Percentiles rank a stretch among this genome's conserved stretches.
Conservation (phyloP, 495 filamentous ascomycete species). For the Daldinia caldariorum region DNA sequence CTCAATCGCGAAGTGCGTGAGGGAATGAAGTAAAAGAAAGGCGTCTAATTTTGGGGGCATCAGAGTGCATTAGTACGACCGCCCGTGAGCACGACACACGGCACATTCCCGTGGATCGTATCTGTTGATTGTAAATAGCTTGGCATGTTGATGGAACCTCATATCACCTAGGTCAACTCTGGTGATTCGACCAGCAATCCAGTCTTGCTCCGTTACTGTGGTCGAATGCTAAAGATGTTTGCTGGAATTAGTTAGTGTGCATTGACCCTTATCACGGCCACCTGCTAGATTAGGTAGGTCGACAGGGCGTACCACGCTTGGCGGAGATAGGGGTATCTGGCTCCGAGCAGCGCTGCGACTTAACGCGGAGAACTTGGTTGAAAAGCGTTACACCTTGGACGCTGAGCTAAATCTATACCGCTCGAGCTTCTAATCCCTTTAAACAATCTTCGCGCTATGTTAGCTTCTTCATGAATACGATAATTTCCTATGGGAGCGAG, state of each 20-base stretch:
- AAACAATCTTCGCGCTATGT: no score
- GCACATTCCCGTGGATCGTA: slow-evolving; percentile 19
- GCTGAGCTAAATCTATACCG: neutral
- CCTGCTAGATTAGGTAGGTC: slow-evolving; percentile 42
- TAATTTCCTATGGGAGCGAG: no score
- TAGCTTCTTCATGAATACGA: no score
- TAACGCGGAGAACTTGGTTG: slow-evolving; percentile 33
- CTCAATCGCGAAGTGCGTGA: slow-evolving; percentile 22
- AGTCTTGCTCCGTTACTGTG: slow-evolving; percentile 2
- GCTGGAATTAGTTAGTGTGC: slow-evolving; percentile 18
- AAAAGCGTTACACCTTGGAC: neutral
- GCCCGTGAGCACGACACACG: slow-evolving; percentile 1
- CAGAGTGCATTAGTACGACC: slow-evolving; percentile 24
- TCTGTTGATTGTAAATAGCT: slow-evolving; percentile 26
- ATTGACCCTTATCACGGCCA: slow-evolving; percentile 20
- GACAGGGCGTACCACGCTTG: slow-evolving; percentile 22
- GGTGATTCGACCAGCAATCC: neutral
- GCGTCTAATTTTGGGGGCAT: neutral
- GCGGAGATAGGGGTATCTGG: slow-evolving; percentile 31
- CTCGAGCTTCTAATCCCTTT: neutral
- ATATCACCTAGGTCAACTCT: slow-evolving; percentile 13
- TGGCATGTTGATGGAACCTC: slow-evolving; percentile 23
- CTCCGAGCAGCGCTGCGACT: slow-evolving; percentile 5
- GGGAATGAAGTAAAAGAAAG: slow-evolving; percentile 7
- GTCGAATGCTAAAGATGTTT: slow-evolving; percentile 8